Evolutionary conservation across 805 yeast species (phyloP).

Genomic region (Schizosaccharomyces octosporus): DNA sequence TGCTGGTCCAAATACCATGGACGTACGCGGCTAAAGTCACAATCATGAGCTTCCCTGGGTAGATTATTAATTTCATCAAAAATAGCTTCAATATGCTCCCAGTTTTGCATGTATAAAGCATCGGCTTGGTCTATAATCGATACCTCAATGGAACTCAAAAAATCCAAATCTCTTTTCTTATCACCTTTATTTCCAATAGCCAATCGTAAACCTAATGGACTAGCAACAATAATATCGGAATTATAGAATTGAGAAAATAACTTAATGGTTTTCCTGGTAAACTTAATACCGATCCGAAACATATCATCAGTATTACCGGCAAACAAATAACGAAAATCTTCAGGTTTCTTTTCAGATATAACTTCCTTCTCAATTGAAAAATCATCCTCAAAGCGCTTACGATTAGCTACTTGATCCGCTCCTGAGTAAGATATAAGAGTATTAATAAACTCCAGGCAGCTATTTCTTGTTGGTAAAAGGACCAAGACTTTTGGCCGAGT

Average conservation of each 20-base stretch:
- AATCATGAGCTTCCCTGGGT: conserved; percentile 55
- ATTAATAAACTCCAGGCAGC: conserved; percentile 45
- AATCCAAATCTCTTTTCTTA: conserved; percentile 46
- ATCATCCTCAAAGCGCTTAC: conserved; percentile 45
- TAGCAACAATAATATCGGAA: conserved; percentile 69
- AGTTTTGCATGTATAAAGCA: conserved; percentile 72
- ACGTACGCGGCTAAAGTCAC: conserved; percentile 76
- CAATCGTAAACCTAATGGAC: conserved; percentile 72
- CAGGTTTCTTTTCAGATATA: conserved; percentile 40
- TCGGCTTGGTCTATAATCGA: conserved; percentile 61
- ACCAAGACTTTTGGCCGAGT: conserved; percentile 76
- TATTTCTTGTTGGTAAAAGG: conserved; percentile 59
- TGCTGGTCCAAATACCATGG: conserved; percentile 83
- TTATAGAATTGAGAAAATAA: conserved; percentile 62
- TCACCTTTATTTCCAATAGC: conserved; percentile 38
- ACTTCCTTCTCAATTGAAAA: conserved; percentile 30
- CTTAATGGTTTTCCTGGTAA: conserved; percentile 68
- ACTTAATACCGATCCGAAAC: conserved; percentile 73
- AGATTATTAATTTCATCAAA: conserved; percentile 45
- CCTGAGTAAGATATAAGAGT: conserved; percentile 38
- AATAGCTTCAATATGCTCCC: conserved; percentile 58
- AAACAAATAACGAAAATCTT: conserved; percentile 56
- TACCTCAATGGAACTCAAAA: conserved; percentile 69
- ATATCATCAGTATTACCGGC: conserved; percentile 80
- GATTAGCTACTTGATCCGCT: conserved; percentile 55